Percentiles rank a stretch among this genome's conserved stretches.
Conservation (phyloP, 352 stramenopile genomes). For the Elongisporangium prolatum region DNA sequence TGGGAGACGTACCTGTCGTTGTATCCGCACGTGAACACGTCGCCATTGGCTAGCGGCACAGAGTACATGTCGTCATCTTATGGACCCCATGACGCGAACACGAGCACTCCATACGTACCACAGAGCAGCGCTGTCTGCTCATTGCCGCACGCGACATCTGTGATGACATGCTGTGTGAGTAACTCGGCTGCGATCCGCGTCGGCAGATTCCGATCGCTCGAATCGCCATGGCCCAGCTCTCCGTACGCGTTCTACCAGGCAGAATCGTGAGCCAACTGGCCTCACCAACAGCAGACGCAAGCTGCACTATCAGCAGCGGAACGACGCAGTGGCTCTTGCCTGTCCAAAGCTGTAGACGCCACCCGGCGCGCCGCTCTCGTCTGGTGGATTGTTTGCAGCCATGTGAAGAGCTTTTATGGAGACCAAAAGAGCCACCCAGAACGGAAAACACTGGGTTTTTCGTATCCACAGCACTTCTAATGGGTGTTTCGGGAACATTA, state of each 20-base stretch:
- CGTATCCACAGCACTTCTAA: too few species aligned
- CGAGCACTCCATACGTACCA: constrained; percentile 24
- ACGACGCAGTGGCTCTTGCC: constrained; percentile 1
- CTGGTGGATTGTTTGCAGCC: not conserved
- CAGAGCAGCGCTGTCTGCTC: constrained; percentile 88
- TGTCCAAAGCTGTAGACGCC: constrained; percentile 49
- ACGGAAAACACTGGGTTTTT: too few species aligned
- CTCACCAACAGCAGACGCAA: not conserved
- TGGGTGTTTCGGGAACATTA: too few species aligned
- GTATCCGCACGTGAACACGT: constrained; percentile 89
- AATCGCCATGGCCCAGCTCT: constrained; percentile 88
- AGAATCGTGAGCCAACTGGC: not conserved
- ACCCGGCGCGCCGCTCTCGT: not conserved
- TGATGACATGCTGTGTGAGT: constrained; percentile 34
- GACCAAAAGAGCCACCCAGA: too few species aligned
- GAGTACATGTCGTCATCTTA: not conserved
- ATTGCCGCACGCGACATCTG: constrained; percentile 87
- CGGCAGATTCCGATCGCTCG: constrained; percentile 49
- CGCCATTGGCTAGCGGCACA: constrained; percentile 36
- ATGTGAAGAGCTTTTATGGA: too few species aligned
- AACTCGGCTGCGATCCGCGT: constrained; percentile 30
- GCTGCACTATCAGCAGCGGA: not conserved
- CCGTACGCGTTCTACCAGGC: constrained; percentile 86
- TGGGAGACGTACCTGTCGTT: constrained; percentile 75
- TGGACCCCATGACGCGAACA: not conserved